phyloP scores from a whole-genome alignment of 164 flowering plant species.

The Saururus chinensis region DNA sequence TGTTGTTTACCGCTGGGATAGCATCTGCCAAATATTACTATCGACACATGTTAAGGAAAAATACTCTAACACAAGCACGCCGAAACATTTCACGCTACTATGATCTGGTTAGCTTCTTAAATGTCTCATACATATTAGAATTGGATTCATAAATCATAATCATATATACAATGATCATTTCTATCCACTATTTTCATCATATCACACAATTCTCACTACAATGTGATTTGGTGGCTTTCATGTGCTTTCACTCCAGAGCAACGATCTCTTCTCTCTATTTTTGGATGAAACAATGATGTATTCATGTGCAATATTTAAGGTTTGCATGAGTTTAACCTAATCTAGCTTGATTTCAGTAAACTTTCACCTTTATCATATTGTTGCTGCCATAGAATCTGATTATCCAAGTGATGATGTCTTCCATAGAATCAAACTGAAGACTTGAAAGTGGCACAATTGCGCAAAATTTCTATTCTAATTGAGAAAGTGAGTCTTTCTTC shows the following conservation, averaged over 20 bases:
- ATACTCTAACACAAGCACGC: slow-evolving; percentile 82
- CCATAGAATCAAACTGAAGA: slow-evolving; percentile 59
- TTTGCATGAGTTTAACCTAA: slow-evolving; percentile 8
- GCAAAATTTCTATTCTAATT: slow-evolving; percentile 67
- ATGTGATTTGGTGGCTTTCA: neutral
- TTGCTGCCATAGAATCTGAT: neutral
- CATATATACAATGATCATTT: neutral
- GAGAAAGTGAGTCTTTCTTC: slow-evolving; percentile 43
- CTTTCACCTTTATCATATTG: neutral
- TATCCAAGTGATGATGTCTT: slow-evolving; percentile 1
- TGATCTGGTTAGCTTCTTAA: slow-evolving; percentile 61
- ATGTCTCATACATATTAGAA: neutral
- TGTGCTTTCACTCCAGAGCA: slow-evolving; percentile 37
- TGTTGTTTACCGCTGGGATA: slow-evolving; percentile 64
- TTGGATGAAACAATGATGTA: slow-evolving; percentile 95
- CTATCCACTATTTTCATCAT: neutral
- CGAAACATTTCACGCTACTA: slow-evolving; percentile 88
- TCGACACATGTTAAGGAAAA: slow-evolving; percentile 62
- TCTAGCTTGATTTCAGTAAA: neutral
- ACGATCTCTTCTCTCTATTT: slow-evolving; percentile 77
- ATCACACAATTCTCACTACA: neutral
- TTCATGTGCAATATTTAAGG: slow-evolving; percentile 86
- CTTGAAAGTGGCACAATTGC: slow-evolving; percentile 61
- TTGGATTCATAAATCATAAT: neutral
- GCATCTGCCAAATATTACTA: slow-evolving; percentile 74